Base-by-base conservation (phyloP, 306 rosid genomes). In the Glycine soja region DNA sequence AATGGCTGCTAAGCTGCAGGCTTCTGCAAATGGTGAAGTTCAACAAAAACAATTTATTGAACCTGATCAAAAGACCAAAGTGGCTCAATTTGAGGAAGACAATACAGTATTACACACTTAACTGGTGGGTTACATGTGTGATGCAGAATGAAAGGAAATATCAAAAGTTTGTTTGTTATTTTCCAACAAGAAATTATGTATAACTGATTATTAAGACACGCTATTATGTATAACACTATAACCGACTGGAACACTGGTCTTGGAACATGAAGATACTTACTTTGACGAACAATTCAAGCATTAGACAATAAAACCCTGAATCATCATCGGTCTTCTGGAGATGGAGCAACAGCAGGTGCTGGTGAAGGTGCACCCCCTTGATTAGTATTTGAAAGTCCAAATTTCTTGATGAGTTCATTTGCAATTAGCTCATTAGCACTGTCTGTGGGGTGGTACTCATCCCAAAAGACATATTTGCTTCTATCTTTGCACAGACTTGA, bases 381-480 rank as follows among this genome's bases (percentile, higher is more conserved):
- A 80, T 76, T 56, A 11, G 8, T 83, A 10, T 54, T 65, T 4
- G 1, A 0, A 40, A 90, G 77, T 57, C 93, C 90, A 13, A 95
- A 92, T 85, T 92, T 95, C 89, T 92, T 93, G 78, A 95, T 88
- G 81, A 93, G 97, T 84, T 93, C 98, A 10, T 71, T 88, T 2
- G 99, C 98, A 86, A 95, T 85, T 0, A 93, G 14, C 81, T 90
- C 89, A 77, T 90, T 95, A 43, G 99, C 99, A 48, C 82, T 85
- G 79, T 95, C 99, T 0, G 97, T 76, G 3, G 99, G 99, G 83
- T 95, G 99, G 54, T 95, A 95, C 76, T 95, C 99, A 68, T 95
- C 99, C 99, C 98, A 95, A 78, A 95, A 95, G 66, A 95, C 92
- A 52, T 95, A 93, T 69, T 95, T 93, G 87, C 99, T 95, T 88